These are phyloP conservation scores for Elaeis guineensis DNA, from an alignment of 176 grass and related monocot species.

Conservation along the genomic window DNA sequence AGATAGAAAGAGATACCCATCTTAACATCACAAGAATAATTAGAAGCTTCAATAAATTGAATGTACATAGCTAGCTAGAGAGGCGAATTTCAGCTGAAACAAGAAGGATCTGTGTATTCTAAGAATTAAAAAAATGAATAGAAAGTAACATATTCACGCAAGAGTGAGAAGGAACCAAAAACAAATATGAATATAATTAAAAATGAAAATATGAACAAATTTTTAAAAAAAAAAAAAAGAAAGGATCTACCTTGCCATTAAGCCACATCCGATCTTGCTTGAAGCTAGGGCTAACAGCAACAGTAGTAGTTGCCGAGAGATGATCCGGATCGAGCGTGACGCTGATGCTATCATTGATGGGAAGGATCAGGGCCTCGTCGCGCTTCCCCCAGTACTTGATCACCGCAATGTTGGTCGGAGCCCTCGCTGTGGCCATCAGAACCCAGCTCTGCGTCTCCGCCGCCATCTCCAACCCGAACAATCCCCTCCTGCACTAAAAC, in stretches of 20 bases:
- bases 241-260: conserved; percentile 59
- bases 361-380: conserved; percentile 86
- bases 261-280: conserved; percentile 94
- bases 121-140: background rate
- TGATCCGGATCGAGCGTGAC: conserved; percentile 89
- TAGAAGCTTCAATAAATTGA: no score
- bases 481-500: no score
- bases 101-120: background rate
- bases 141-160: no score
- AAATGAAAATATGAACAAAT: background rate
- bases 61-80: no score
- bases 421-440: conserved; percentile 71
- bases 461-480: conserved; percentile 8
- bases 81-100: no score
- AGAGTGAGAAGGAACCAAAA: no score
- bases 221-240: background rate
- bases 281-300: conserved; percentile 80
- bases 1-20: no score
- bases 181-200: no score
- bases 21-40: no score
- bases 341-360: conserved; percentile 93
- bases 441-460: conserved; percentile 41
- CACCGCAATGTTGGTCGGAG: conserved; percentile 95
- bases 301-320: conserved; percentile 93
- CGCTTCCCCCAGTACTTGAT: conserved; percentile 99